Evolutionary conservation across 1,284 basidiomycete species (phyloP).

Genomic region (Ustilago shanxiensis): DNA sequence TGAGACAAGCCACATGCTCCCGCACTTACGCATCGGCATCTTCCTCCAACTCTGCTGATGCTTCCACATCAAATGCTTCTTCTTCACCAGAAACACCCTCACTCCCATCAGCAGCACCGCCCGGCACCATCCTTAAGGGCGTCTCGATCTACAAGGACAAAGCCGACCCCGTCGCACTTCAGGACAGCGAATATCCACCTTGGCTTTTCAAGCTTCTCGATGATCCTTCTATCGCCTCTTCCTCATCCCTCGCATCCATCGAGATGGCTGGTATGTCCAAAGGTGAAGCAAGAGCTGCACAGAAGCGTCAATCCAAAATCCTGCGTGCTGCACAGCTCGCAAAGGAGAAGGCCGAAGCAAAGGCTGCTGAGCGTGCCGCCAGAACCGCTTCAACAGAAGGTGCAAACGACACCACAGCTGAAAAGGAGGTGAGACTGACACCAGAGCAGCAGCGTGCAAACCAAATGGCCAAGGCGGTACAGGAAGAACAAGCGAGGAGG

Average conservation of each 20-base stretch:
- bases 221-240: constrained; percentile 52
- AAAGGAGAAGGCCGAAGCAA: constrained; percentile 50
- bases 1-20: constrained; percentile 15
- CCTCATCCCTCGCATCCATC: constrained; percentile 55
- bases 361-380: constrained; percentile 48
- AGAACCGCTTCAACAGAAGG: constrained; percentile 2
- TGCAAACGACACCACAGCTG: neutral
- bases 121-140: constrained; percentile 82
- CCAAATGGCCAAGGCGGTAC: constrained; percentile 21
- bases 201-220: constrained; percentile 87
- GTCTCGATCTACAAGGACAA: constrained; percentile 87
- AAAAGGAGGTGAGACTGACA: constrained; percentile 10
- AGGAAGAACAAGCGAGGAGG: constrained; percentile 44
- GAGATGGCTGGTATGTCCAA: constrained; percentile 65
- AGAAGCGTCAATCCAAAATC: constrained; percentile 60
- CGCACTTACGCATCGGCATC: constrained; percentile 38
- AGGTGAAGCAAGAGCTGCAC: constrained; percentile 64
- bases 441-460: constrained; percentile 13
- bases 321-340: constrained; percentile 52
- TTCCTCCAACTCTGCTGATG: constrained; percentile 8
- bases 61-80: constrained; percentile 15
- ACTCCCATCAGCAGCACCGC: constrained; percentile 61
- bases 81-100: constrained; percentile 22
- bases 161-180: constrained; percentile 80
- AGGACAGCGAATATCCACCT: constrained; percentile 86